These are phyloP conservation scores for Pleurotus eryngii DNA, from an alignment of 768 basidiomycete genomes.

Conservation along the genomic window DNA sequence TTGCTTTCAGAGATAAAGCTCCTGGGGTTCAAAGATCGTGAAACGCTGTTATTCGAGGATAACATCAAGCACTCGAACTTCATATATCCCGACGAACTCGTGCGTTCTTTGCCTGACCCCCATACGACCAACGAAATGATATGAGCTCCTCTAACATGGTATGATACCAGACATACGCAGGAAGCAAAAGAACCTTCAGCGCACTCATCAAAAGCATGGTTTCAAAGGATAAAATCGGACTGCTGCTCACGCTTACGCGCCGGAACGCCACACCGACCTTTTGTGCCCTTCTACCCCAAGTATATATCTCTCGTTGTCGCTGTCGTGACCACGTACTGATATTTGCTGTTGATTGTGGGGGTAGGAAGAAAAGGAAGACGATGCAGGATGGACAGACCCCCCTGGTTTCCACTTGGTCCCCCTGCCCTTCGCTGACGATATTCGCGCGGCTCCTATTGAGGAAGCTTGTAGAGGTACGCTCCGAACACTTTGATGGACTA, in stretches of 20 bases:
- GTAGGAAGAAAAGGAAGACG: constrained; percentile 69
- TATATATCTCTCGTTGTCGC: constrained; percentile 18
- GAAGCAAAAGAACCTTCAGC: constrained; percentile 89
- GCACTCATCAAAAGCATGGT: constrained; percentile 83
- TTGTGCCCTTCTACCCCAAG: constrained; percentile 87
- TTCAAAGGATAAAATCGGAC: constrained; percentile 75
- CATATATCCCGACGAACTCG: constrained; percentile 89
- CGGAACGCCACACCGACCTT: constrained; percentile 75
- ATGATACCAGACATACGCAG: constrained; percentile 63
- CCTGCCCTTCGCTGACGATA: constrained; percentile 94
- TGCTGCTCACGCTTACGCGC: constrained; percentile 69
- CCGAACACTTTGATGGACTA: background rate
- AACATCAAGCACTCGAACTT: constrained; percentile 91
- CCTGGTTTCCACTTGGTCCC: constrained; percentile 92
- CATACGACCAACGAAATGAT: too few species aligned
- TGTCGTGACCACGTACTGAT: background rate
- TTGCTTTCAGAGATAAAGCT: constrained; percentile 69
- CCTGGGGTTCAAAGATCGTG: constrained; percentile 83
- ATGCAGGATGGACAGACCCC: constrained; percentile 75
- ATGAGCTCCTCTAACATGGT: constrained; percentile 7
- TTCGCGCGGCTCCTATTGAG: constrained; percentile 73
- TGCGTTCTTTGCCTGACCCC: constrained; percentile 26
- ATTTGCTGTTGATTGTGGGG: background rate
- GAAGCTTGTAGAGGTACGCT: constrained; percentile 57
- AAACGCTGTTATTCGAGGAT: constrained; percentile 76